Percentiles rank a stretch among this genome's conserved stretches.
Evolutionary conservation across 306 rosid genomes (phyloP).

Genomic region (Echinosophora koreensis): DNA sequence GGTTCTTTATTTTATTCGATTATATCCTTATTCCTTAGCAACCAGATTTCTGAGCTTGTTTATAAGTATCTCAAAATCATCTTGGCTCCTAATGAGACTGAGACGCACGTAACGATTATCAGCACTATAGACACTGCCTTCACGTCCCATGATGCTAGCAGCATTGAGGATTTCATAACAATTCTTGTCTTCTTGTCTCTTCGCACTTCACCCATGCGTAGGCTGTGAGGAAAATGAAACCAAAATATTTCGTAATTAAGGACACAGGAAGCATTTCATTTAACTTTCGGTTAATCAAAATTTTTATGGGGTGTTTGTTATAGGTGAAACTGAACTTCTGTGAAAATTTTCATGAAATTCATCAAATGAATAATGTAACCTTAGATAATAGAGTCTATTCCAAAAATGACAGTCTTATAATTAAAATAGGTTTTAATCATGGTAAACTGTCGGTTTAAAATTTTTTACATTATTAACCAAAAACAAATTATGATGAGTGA

Average conservation of each 20-base stretch:
- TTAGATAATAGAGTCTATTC: too few species aligned
- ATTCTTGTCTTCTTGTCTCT: constrained; percentile 53
- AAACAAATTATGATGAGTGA: too few species aligned
- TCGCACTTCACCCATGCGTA: constrained; percentile 68
- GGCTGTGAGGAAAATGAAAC: constrained; percentile 37
- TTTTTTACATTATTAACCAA: too few species aligned
- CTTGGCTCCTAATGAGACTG: constrained; percentile 55
- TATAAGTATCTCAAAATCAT: constrained; percentile 57
- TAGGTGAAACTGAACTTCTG: too few species aligned
- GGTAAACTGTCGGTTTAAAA: too few species aligned
- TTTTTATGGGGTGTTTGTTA: too few species aligned
- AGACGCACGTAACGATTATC: constrained; percentile 54
- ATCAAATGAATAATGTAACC: too few species aligned
- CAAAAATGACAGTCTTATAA: too few species aligned
- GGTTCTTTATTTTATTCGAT: not conserved
- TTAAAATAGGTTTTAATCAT: too few species aligned
- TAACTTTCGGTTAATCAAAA: too few species aligned
- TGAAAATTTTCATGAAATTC: too few species aligned
- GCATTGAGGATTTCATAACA: constrained; percentile 50
- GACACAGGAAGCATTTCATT: too few species aligned
- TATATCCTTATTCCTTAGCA: constrained; percentile 3
- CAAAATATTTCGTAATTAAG: not conserved
- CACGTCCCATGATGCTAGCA: constrained; percentile 46
- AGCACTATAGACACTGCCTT: constrained; percentile 41
- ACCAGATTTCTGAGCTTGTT: constrained; percentile 47